Base-by-base conservation (phyloP, 208 protist genomes). In the Wallacemonas sp. region DNA sequence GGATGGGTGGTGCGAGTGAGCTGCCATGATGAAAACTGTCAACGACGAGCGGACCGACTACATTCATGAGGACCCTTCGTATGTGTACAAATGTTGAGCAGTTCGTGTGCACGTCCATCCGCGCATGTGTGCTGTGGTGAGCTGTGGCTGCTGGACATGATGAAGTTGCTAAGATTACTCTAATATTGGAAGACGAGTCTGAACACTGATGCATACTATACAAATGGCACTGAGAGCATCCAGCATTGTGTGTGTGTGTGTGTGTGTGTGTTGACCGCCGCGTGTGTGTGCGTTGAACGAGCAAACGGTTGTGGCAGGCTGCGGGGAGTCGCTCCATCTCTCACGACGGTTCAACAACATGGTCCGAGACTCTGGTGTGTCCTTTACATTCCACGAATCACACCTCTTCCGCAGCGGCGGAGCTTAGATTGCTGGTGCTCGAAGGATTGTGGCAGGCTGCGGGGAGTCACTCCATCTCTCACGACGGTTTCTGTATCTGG, bases 1-100 rank as follows among this genome's bases (percentile, higher is more conserved):
- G 36, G 10, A 17, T 50, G 12, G 44, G 12, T 9, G 12, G 44
- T 13, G 17, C 22, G 44, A 19, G 52, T 37, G 52, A 36, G 54
- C 41, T 48, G 65, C 65, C 4, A 46, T 70, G 65, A 70, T 70
- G 65, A 70, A 70, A 70, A 62, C 65, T 55, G 36, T 70, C 57
- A 57, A 70, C 65, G 65, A 70, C 65, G 65, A 70, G 65, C 65
- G 65, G 65, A 70, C 65, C 55, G 65, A 70, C 53, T 58, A 34
- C 53, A 63, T 37, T 54, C 24, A 62, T 70, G 65, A 46, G 65
- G 65, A 70, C 65, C 42, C 21, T 70, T 70, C 65, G 65, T 61
- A 70, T 70, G 65, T 70, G 65, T 70, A 70, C 65, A 70, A 70
- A 70, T 70, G 54, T 70, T 70, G 65, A 63, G 54, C 46, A 54